Evolutionary conservation across 169 alveolate species (phyloP).

Genomic region (Plasmodium fragile): DNA sequence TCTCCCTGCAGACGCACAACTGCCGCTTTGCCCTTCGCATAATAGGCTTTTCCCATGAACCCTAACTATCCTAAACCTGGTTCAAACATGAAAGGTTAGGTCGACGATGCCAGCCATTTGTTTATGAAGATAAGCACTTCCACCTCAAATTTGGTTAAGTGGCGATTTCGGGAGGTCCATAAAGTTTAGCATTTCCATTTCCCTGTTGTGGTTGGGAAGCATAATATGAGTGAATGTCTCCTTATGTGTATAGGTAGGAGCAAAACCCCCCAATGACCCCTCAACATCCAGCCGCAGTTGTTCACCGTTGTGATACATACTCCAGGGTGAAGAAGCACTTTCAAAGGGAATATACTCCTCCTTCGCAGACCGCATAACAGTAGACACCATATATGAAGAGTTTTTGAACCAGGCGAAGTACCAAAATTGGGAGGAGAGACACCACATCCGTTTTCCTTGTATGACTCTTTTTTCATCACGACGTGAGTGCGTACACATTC

Average conservation of each 20-base stretch:
- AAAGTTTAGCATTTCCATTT: background rate
- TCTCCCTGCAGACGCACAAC: background rate
- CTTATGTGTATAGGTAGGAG: background rate
- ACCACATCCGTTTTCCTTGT: background rate
- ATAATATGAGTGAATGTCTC: background rate
- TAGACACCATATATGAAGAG: background rate
- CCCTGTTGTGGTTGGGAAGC: background rate
- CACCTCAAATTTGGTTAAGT: background rate
- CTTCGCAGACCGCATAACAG: background rate
- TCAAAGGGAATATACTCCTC: background rate
- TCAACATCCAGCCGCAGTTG: background rate
- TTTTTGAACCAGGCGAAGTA: background rate
- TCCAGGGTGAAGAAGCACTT: background rate
- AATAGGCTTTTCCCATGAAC: background rate
- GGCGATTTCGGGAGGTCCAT: background rate
- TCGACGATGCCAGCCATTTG: background rate
- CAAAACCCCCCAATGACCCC: background rate
- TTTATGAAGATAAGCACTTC: background rate
- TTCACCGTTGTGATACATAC: background rate
- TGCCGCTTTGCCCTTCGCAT: background rate
- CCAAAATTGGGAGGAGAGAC: background rate
- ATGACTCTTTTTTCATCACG: background rate
- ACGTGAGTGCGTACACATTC: background rate
- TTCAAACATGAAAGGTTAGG: background rate
- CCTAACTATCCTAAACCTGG: background rate